Percentiles rank a stretch among this genome's conserved stretches.
These are phyloP conservation scores for Botrytis medusae DNA, from an alignment of 2,329 filamentous ascomycete genomes.

Conservation along the genomic window DNA sequence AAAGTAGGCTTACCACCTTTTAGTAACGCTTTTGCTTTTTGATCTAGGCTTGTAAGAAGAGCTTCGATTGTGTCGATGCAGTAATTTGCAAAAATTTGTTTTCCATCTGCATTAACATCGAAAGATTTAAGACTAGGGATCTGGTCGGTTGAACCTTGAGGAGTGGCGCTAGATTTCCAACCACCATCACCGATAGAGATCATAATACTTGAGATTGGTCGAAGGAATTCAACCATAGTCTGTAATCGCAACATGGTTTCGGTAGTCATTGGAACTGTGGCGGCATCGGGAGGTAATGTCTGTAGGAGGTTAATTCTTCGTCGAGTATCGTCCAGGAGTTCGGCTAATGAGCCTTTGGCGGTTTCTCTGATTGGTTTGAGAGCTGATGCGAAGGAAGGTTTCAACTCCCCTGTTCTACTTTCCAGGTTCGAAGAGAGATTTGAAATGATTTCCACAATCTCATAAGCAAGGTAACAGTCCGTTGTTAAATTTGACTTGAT, in stretches of 20 bases:
- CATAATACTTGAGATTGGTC: conserved; percentile 85
- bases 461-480: conserved; percentile 93
- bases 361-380: conserved; percentile 90
- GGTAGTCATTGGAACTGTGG: conserved; percentile 71
- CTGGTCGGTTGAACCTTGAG: conserved; percentile 59
- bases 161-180: conserved; percentile 63
- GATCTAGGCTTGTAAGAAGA: conserved; percentile 72
- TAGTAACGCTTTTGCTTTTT: conserved; percentile 69
- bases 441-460: conserved; percentile 88
- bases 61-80: conserved; percentile 84
- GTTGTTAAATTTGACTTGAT: conserved; percentile 83
- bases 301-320: conserved; percentile 65
- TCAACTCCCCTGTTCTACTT: conserved; percentile 79
- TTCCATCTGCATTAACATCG: conserved; percentile 85
- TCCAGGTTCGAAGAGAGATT: conserved; percentile 77
- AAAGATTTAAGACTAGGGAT: conserved; percentile 74
- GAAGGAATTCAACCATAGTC: conserved; percentile 81
- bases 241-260: conserved; percentile 86
- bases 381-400: conserved; percentile 77
- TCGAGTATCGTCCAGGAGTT: conserved; percentile 80
- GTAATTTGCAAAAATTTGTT: conserved; percentile 86
- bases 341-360: conserved; percentile 79
- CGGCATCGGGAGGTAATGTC: conserved; percentile 73
- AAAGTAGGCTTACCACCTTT: conserved; percentile 71
- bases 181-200: conserved; percentile 90